These are phyloP conservation scores for Botrytis fabae DNA, from an alignment of 2,329 filamentous ascomycete genomes.

Conservation along the genomic window DNA sequence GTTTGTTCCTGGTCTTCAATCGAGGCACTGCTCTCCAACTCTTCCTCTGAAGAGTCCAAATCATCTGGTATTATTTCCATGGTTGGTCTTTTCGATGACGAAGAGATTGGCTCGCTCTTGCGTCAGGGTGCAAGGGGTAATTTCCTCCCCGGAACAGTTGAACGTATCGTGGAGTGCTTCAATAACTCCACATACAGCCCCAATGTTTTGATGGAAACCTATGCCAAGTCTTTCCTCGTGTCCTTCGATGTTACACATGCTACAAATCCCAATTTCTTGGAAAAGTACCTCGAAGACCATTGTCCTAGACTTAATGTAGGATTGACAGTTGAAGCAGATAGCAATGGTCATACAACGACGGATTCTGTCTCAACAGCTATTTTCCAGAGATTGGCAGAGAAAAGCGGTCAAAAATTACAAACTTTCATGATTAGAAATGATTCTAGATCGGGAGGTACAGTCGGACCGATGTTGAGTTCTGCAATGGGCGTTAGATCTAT, in stretches of 20 bases:
- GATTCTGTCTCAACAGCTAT: slow-evolving; percentile 83
- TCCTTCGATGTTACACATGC: slow-evolving; percentile 93
- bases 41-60: slow-evolving; percentile 52
- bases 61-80: slow-evolving; percentile 71
- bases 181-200: slow-evolving; percentile 49
- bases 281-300: slow-evolving; percentile 81
- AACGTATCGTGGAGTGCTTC: slow-evolving; percentile 75
- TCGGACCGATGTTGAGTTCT: slow-evolving; percentile 86
- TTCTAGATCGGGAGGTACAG: slow-evolving; percentile 82
- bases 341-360: slow-evolving; percentile 95
- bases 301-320: slow-evolving; percentile 87
- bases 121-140: slow-evolving; percentile 89
- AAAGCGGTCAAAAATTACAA: slow-evolving; percentile 71
- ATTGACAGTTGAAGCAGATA: slow-evolving; percentile 75
- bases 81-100: slow-evolving; percentile 93
- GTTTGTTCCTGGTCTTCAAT: slow-evolving; percentile 93
- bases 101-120: slow-evolving; percentile 90
- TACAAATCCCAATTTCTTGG: slow-evolving; percentile 90
- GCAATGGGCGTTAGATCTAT: slow-evolving; percentile 79
- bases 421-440: slow-evolving; percentile 96
- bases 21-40: slow-evolving; percentile 73
- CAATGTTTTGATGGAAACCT: slow-evolving; percentile 73
- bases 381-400: slow-evolving; percentile 74
- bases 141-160: slow-evolving; percentile 78
- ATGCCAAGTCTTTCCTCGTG: slow-evolving; percentile 88